These are phyloP conservation scores for Talaromyces albobiverticillius DNA, from an alignment of 2,329 filamentous ascomycete genomes.

Conservation along the genomic window DNA sequence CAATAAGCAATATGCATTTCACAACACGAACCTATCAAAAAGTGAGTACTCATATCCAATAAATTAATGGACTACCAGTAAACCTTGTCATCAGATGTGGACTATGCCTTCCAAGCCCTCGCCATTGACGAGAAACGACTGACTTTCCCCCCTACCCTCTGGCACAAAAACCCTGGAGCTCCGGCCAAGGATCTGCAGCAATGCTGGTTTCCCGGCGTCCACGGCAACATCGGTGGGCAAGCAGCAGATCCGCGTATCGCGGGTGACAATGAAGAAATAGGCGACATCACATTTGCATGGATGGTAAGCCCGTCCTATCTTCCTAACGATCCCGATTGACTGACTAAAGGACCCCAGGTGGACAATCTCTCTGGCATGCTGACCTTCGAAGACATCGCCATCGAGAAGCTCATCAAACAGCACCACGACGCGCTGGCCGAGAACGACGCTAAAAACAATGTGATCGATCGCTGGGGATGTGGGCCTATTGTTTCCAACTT, in stretches of 20 bases:
- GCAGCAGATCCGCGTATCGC: constrained; percentile 41
- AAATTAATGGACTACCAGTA: neutral
- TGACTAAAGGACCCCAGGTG: neutral
- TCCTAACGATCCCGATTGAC: neutral
- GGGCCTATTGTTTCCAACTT: constrained; percentile 1
- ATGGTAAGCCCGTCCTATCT: constrained; percentile 36
- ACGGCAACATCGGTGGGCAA: constrained; percentile 49
- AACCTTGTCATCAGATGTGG: constrained; percentile 15
- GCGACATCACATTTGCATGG: constrained; percentile 50
- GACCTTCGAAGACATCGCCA: neutral
- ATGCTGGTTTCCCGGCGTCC: constrained; percentile 48
- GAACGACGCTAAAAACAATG: neutral
- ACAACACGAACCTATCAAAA: constrained; percentile 29
- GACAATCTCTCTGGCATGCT: constrained; percentile 2
- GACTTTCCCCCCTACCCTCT: constrained; percentile 30
- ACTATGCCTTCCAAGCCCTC: constrained; percentile 34
- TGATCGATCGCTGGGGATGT: neutral
- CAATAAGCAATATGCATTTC: constrained; percentile 30
- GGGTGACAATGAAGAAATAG: constrained; percentile 30
- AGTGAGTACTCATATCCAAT: constrained; percentile 10
- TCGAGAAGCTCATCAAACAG: neutral
- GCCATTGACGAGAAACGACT: constrained; percentile 30
- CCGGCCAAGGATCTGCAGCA: constrained; percentile 38
- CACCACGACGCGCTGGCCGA: neutral
- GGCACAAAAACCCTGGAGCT: constrained; percentile 26